Percentiles rank a stretch among this genome's conserved stretches.
These are phyloP conservation scores for Rickenella mellea DNA, from an alignment of 768 basidiomycete species.

Conservation along the genomic window DNA sequence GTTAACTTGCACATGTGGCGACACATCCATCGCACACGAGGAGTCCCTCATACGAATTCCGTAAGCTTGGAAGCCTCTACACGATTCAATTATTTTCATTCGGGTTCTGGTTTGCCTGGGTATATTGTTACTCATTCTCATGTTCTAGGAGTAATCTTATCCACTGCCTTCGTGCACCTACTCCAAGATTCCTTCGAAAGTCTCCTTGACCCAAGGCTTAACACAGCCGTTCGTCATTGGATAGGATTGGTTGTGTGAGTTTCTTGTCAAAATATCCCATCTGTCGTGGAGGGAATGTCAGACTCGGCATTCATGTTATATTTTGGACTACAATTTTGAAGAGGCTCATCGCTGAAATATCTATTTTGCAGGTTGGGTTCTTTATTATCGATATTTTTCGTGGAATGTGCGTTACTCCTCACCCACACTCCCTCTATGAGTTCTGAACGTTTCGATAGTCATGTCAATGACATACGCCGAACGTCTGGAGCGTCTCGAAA, in stretches of 20 bases:
- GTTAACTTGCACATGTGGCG: too few relatives aligned
- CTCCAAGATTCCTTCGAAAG: constrained; percentile 68
- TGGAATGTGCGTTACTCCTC: constrained; percentile 55
- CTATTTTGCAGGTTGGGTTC: constrained; percentile 41
- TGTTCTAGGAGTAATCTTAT: constrained; percentile 72
- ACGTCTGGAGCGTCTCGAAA: constrained; percentile 24
- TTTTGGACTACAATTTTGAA: not conserved
- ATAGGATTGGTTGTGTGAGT: constrained; percentile 70
- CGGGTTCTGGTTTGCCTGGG: not conserved
- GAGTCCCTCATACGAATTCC: too few relatives aligned
- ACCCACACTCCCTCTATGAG: not conserved
- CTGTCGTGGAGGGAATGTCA: too few relatives aligned
- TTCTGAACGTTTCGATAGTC: constrained; percentile 30
- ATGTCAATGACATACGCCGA: constrained; percentile 70
- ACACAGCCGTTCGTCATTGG: constrained; percentile 42
- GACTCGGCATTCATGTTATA: not conserved
- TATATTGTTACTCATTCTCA: not conserved
- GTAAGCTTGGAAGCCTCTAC: too few relatives aligned
- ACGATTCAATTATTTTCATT: too few relatives aligned
- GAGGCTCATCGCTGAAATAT: too few relatives aligned
- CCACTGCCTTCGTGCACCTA: constrained; percentile 77
- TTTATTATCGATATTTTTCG: constrained; percentile 60
- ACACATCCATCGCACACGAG: too few relatives aligned
- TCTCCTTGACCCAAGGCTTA: constrained; percentile 36
- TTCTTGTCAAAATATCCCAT: not conserved